Conservation (phyloP, 148 eudicot species). For the Arctostaphylos glauca region DNA sequence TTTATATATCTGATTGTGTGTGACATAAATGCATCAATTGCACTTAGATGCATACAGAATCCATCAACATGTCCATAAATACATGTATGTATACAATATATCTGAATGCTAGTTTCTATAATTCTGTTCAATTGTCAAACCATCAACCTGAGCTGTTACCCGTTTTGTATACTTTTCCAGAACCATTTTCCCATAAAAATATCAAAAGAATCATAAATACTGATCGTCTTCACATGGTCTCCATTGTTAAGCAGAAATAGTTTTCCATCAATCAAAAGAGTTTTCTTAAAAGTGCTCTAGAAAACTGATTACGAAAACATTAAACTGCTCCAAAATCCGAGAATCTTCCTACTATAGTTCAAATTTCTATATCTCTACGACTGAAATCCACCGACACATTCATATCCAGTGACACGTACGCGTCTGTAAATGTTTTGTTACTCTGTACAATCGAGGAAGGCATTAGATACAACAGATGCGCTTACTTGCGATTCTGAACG, state of each 20-base stretch:
- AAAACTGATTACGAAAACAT: background rate
- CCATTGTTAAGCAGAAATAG: background rate
- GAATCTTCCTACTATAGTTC: background rate
- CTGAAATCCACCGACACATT: background rate
- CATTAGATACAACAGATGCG: background rate
- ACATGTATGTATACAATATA: too few relatives aligned
- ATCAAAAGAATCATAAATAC: background rate
- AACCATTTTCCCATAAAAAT: background rate
- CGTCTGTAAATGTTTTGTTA: background rate
- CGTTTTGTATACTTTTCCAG: too few relatives aligned
- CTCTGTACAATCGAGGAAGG: background rate
- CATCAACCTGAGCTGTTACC: background rate
- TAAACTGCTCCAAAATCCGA: background rate
- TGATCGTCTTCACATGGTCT: background rate
- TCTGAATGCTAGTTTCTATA: too few relatives aligned
- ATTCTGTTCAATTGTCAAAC: background rate
- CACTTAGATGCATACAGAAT: background rate
- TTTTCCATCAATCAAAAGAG: background rate
- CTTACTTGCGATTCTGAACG: slow-evolving; percentile 77
- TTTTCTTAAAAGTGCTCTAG: background rate
- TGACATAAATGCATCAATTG: too few relatives aligned
- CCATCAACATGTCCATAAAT: background rate
- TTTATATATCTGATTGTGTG: background rate
- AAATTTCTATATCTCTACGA: background rate
- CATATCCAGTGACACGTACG: background rate